Evolutionary conservation across 495 filamentous ascomycete species (phyloP), one percentile per base, ranked within the genome.

Genomic region (Mytilinidion resinicola): DNA sequence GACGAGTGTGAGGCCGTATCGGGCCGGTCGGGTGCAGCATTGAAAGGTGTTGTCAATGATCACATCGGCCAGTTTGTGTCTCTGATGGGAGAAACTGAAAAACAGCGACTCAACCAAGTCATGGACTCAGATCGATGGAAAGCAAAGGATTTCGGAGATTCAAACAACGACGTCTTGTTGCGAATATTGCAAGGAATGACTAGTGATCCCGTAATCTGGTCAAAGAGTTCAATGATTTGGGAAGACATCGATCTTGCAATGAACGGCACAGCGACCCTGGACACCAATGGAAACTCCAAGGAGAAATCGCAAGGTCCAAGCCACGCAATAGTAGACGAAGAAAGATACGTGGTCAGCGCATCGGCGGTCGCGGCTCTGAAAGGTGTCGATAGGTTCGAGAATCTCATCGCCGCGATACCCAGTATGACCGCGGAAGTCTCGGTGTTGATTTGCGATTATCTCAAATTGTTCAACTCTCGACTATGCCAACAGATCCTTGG

Each of bases 1-100:
- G 95, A 96, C 64, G 93, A 99, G 69, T 99, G 93, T 64, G 93
- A 99, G 70, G 89, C 93, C 3, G 89, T 96, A 14, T 96, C 90
- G 12, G 93, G 93, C 3, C 82, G 93, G 53, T 85, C 89, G 53
- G 91, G 91, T 2, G 86, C 84, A 6, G 79, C 85, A 1, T 76
- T 98, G 30, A 96, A 96, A 69, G 92, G 82, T 3, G 79, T 95
- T 1, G 89, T 98, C 38, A 92, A 95, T 61, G 84, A 82, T 50
- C 93, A 98, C 57, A 96, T 98, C 66, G 85, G 83, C 47, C 90
- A 95, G 33, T 98, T 92, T 63, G 86, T 96, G 46, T 78, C 83
- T 35, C 76, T 80, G 4, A 85, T 91, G 56, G 85, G 86, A 6
- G 88, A 93, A 50, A 72, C 77, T 4, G 86, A 95, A 66, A 87